A percentile compares a stretch with the other conserved stretches of the same genome.
Evolutionary conservation across 1,284 basidiomycete species (phyloP).

Genomic region (Coniophora puteana): DNA sequence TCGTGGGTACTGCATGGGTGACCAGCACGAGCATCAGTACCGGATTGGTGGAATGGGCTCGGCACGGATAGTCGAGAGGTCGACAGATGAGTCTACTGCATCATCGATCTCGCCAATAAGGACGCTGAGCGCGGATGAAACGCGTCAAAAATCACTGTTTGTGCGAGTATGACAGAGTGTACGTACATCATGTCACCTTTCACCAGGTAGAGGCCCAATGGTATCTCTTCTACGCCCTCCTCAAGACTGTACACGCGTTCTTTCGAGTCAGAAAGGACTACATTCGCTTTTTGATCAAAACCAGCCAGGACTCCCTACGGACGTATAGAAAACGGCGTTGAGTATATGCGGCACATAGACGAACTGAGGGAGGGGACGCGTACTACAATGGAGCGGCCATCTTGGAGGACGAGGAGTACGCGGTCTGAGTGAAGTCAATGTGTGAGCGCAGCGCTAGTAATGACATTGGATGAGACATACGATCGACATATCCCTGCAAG

Average conservation of each 20-base stretch:
- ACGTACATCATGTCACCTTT: conserved; percentile 96
- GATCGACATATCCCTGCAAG: conserved; percentile 84
- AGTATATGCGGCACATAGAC: too few species aligned
- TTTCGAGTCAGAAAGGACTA: conserved; percentile 87
- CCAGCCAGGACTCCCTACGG: conserved; percentile 82
- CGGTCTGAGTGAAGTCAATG: conserved; percentile 39
- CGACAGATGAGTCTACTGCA: conserved; percentile 75
- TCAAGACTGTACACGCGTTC: conserved; percentile 90
- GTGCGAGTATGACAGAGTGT: not conserved
- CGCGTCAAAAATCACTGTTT: too few species aligned
- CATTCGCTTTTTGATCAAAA: conserved; percentile 90
- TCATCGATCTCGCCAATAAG: conserved; percentile 92
- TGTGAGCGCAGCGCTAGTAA: conserved; percentile 6
- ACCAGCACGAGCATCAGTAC: conserved; percentile 57
- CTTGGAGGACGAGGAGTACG: conserved; percentile 87
- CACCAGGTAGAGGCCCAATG: conserved; percentile 94
- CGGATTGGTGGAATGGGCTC: conserved; percentile 84
- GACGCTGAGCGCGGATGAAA: conserved; percentile 49
- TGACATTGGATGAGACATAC: conserved; percentile 36
- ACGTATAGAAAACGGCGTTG: conserved; percentile 3
- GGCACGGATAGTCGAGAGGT: conserved; percentile 79
- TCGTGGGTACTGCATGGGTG: too few species aligned
- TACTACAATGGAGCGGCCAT: conserved; percentile 85
- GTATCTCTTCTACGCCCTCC: conserved; percentile 91
- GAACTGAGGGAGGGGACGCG: conserved; percentile 18